Base-by-base conservation (phyloP, 495 filamentous ascomycete species). In the Pyronema omphalodes region DNA sequence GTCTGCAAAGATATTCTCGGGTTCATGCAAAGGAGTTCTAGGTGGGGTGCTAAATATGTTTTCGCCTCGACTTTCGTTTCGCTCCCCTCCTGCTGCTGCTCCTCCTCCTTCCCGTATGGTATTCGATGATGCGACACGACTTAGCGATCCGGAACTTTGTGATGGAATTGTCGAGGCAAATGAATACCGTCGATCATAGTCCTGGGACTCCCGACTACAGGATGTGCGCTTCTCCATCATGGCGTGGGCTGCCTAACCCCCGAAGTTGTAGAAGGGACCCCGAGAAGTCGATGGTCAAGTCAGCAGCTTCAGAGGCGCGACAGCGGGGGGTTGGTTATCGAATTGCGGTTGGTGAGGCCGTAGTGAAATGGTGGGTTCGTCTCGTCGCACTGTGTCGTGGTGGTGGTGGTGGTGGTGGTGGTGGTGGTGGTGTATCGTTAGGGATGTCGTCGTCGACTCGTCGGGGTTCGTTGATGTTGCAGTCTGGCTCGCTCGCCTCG, bases 241-340 rank as follows among this genome's bases (percentile, higher is more conserved):
- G 9, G 47, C 44, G 44, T 14, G 11, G 44, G 18, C n/a, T 14
- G 44, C 9, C n/a, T 47, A 9, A 23, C 12, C 44, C 44, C 44
- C 44, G 44, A 47, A 47, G 44, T 47, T 23, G 44, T 9, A 47
- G 44, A 47, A 19, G 9, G 44, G 44, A 47, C n/a, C 44, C 44
- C 18, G 44, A 23, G 17, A 23, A 1, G 17, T 14, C n/a, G 44
- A 23, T 47, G n/a, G 44, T 23, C 44, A 19, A 47, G 44, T 47
- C 44, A 47, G 23, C 44, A 47, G 44, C 23, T 29, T 29, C 23
- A 29, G 23, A 29, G 23, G 23, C 23, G 23, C 23, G 23, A 29
- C 23, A 29, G 23, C 23, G 23, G 23, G 23, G 23, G 23, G 23
- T n/a, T n/a, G 23, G 5, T 29, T 29, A 29, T 29, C 23, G 23